These are phyloP conservation scores for Eutrema salsugineum DNA, from an alignment of 441 rosid genomes.

Conservation along the genomic window DNA sequence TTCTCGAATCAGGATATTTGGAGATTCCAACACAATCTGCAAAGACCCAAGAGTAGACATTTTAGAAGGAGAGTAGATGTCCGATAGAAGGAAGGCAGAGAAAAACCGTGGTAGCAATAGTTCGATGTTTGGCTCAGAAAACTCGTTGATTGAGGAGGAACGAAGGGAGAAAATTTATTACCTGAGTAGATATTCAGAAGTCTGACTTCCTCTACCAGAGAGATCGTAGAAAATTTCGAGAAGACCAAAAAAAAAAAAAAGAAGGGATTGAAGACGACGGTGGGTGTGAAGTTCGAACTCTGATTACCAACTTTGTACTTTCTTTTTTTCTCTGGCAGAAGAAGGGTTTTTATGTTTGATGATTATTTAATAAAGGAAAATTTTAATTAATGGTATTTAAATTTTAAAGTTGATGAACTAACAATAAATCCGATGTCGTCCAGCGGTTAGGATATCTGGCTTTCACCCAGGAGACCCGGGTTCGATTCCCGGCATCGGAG, in stretches of 20 bases:
- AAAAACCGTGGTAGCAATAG: not conserved
- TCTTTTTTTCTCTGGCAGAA: not conserved
- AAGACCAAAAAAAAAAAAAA: not conserved
- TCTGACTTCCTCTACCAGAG: not conserved
- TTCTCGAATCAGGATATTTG: not conserved
- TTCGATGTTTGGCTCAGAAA: not conserved
- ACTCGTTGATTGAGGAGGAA: not conserved
- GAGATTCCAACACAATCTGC: not conserved
- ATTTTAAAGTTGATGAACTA: too few relatives aligned
- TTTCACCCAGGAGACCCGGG: slow-evolving; percentile 87
- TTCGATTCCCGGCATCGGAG: slow-evolving; percentile 75
- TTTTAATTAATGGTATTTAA: too few relatives aligned
- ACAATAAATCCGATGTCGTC: slow-evolving; percentile 51
- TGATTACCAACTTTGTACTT: not conserved
- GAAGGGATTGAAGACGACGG: not conserved
- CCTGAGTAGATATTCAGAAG: not conserved
- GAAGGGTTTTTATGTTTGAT: not conserved
- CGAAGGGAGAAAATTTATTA: not conserved
- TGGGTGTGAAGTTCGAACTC: not conserved
- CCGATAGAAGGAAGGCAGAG: not conserved
- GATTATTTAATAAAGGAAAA: too few relatives aligned
- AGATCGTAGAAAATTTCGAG: not conserved
- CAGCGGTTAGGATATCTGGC: slow-evolving; percentile 81
- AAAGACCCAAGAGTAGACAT: not conserved
- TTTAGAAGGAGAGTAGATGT: not conserved